phyloP scores from a whole-genome alignment of 2,329 filamentous ascomycete species.

The Aspergillus sp. region DNA sequence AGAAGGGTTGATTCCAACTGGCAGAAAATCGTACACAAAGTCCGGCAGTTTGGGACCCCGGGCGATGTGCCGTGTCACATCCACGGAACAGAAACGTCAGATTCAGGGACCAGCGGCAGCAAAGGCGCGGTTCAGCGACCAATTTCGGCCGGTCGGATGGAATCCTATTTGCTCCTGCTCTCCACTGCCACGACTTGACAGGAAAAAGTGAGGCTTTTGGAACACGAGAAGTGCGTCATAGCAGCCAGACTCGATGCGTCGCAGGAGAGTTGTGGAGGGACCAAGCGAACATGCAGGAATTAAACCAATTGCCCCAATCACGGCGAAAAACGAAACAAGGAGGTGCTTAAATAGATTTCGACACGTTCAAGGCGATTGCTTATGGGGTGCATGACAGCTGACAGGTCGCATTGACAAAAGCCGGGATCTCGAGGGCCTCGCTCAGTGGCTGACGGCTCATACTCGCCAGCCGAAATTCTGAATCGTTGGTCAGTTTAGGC shows the following conservation, averaged over 20 bases:
- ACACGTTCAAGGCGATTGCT: slow-evolving; percentile 1
- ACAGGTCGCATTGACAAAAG: slow-evolving; percentile 10
- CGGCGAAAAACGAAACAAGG: not conserved
- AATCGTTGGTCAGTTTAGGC: not conserved
- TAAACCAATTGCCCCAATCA: not conserved
- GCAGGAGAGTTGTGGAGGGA: not conserved
- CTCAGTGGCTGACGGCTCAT: not conserved
- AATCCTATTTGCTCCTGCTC: slow-evolving; percentile 20
- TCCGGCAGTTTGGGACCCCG: slow-evolving; percentile 18
- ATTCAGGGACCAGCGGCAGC: slow-evolving; percentile 13
- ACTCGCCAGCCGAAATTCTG: not conserved
- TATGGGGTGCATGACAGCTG: slow-evolving; percentile 19
- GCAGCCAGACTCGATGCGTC: slow-evolving; percentile 3
- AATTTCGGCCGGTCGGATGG: slow-evolving; percentile 14
- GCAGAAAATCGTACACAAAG: slow-evolving; percentile 15
- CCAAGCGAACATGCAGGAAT: slow-evolving; percentile 4
- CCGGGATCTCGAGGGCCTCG: not conserved
- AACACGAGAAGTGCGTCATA: slow-evolving; percentile 1
- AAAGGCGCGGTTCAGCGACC: not conserved
- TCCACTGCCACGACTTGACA: slow-evolving; percentile 13
- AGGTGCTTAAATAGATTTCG: not conserved
- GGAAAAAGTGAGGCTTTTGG: slow-evolving; percentile 22
- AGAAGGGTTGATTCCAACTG: slow-evolving; percentile 15
- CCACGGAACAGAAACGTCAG: slow-evolving; percentile 13
- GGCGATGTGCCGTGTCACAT: slow-evolving; percentile 19